Base-by-base conservation (phyloP, 805 yeast species). In the Pichia paraexigua region DNA sequence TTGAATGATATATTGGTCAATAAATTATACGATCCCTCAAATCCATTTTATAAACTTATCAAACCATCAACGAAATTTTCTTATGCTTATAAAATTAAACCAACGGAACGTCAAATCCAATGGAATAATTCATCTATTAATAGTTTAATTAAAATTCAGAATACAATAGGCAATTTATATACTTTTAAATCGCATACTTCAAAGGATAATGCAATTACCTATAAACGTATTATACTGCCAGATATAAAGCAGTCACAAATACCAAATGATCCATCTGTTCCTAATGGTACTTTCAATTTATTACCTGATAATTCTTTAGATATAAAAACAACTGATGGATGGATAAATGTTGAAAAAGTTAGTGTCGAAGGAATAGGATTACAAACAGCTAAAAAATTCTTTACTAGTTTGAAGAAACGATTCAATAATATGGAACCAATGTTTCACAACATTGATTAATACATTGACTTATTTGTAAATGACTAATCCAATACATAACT, bases 151-250 rank as follows among this genome's bases (percentile, higher is more conserved):
- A 42, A 10, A n/a, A 27, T 10, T 13, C 24, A 63, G 40, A 76
- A 75, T 51, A 80, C 83, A 0, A 60, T 86, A 46, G 92, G 91
- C 0, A 74, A 80, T 0, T 56, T 85, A 15, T 73, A 69, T 58
- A 69, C 86, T 1, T 76, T 66, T 57, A 74, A 69, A 42, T 70
- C 72, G 20, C 54, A 60, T 24, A 56, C 67, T 15, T 56, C 69
- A 10, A 60, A 63, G 30, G 51, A 45, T 41, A 37, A 21, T 21
- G 7, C 15, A n/a, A 40, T 32, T 9, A 15, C 27, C 27, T 39
- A 43, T 17, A 51, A 67, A 60, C 69, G 85, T 52, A 79, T 84
- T 2, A 70, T 79, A 1, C 60, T 85, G 5, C 67, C 72, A 22
- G 76, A 72, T 9, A 59, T 80, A 1, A 47, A 56, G 13, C 46